These are phyloP conservation scores for Fraxinus quadrangulata DNA, from an alignment of 257 asterid genomes.

Conservation along the genomic window DNA sequence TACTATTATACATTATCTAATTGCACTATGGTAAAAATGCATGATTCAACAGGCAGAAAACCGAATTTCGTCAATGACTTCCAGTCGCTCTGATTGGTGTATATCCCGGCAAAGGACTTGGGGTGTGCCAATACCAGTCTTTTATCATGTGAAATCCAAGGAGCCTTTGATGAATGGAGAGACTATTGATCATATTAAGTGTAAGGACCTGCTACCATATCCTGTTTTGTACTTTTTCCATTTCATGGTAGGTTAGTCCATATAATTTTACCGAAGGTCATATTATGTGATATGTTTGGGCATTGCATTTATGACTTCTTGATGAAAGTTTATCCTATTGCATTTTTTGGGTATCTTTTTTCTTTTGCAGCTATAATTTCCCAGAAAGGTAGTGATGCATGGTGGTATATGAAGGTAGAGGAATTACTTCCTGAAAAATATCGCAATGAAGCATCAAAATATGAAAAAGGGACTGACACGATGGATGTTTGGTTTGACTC, in stretches of 20 bases:
- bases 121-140: constrained; percentile 99
- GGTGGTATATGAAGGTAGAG: constrained; percentile 98
- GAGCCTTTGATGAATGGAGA: constrained; percentile 91
- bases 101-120: constrained; percentile 98
- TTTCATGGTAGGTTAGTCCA: background rate
- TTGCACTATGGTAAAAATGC: constrained; percentile 16
- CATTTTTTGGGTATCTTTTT: background rate
- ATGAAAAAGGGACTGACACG: constrained; percentile 85
- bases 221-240: constrained; percentile 10
- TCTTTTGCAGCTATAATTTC: constrained; percentile 77
- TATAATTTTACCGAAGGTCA: background rate
- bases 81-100: constrained; percentile 97
- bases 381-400: constrained; percentile 97
- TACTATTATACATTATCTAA: constrained; percentile 18
- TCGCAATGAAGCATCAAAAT: constrained; percentile 70
- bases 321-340: background rate
- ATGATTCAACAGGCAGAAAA: constrained; percentile 67
- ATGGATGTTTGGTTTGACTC: constrained; percentile 99
- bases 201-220: constrained; percentile 49
- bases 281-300: background rate
- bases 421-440: constrained; percentile 90
- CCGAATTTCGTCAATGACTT: constrained; percentile 89
- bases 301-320: background rate
- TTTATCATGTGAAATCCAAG: constrained; percentile 80
- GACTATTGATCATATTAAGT: constrained; percentile 74